Base-by-base conservation (phyloP, 2,329 filamentous ascomycete species). In the Claviceps arundinis region DNA sequence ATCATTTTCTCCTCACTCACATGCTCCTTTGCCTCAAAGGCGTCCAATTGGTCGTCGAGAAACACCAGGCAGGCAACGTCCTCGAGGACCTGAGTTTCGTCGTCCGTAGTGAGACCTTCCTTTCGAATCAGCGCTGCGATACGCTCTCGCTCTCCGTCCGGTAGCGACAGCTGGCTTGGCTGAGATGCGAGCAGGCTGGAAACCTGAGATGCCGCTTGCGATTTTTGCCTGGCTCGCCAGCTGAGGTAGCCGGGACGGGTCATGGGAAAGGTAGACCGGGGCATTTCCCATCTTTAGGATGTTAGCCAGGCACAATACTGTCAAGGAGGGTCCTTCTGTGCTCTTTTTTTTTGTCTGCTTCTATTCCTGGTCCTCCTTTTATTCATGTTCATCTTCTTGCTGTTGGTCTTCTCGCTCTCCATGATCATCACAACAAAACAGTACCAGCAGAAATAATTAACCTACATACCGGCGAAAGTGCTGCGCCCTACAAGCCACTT, bases 11-110 rank as follows among this genome's bases (percentile, higher is more conserved):
- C 83, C 68, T 91, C 86, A 61, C 89, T 85, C 16, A 75, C 64
- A 51, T 82, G 76, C 30, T 78, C 75, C 63, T 76, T 73, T 58
- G 66, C 74, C 72, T 88, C 84, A 67, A 93, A 95, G 49, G 77
- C 79, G 60, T 90, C 88, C 56, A 94, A 85, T 63, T 93, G 86
- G 64, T 91, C 87, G 64, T 93, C 88, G 57, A 95, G 69, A 64
- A 95, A 95, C 30, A 94, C 88, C 52, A 95, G 69, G 63, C 88
- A 94, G 3, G 89, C 89, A 46, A 89, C 85, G 68, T 94, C 89
- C 70, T 94, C 89, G 56, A 95, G 73, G 6, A 80, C 75, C 71
- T 91, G 85, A 51, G 84, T 82, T 65, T 89, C 84, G 16, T 65
- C 61, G 56, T 74, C 69, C 4, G 62, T 64, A 62, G 74, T 76